Percentiles rank a stretch among this genome's conserved stretches.
These are phyloP conservation scores for Moniliella sp. DNA, from an alignment of 1,284 basidiomycete species.

Conservation along the genomic window DNA sequence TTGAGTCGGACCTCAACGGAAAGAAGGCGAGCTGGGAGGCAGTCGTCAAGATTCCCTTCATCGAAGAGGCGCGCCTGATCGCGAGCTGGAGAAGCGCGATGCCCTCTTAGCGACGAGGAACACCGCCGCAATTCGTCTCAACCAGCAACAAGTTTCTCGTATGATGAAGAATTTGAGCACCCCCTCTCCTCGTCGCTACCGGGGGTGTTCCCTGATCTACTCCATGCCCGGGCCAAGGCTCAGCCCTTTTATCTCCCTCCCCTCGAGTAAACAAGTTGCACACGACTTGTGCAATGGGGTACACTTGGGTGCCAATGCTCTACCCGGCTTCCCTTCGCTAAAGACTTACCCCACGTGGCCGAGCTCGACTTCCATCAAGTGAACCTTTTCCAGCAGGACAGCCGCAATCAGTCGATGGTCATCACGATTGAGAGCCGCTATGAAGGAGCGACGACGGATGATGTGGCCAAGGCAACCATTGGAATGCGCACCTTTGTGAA, in stretches of 20 bases:
- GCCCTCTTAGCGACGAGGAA: slow-evolving; percentile 62
- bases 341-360: slow-evolving; percentile 64
- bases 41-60: slow-evolving; percentile 95
- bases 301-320: slow-evolving; percentile 57
- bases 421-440: slow-evolving; percentile 58
- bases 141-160: slow-evolving; percentile 57
- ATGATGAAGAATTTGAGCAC: slow-evolving; percentile 41
- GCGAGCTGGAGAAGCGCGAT: slow-evolving; percentile 46
- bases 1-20: slow-evolving; percentile 82
- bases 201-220: slow-evolving; percentile 78
- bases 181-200: slow-evolving; percentile 72
- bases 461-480: slow-evolving; percentile 53
- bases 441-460: slow-evolving; percentile 43
- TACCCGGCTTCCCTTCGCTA: slow-evolving; percentile 86
- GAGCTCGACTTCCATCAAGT: slow-evolving; percentile 64
- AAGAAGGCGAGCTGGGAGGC: slow-evolving; percentile 99
- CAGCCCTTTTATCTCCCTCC: slow-evolving; percentile 61
- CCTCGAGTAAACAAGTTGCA: slow-evolving; percentile 54
- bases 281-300: slow-evolving; percentile 74
- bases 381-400: slow-evolving; percentile 77
- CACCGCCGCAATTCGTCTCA: slow-evolving; percentile 55
- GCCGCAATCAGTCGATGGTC: slow-evolving; percentile 73
- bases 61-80: slow-evolving; percentile 59
- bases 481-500: slow-evolving; percentile 58
- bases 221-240: slow-evolving; percentile 56